phyloP scores from a whole-genome alignment of 208 protist species.

The Trichomonas vaginalis region DNA sequence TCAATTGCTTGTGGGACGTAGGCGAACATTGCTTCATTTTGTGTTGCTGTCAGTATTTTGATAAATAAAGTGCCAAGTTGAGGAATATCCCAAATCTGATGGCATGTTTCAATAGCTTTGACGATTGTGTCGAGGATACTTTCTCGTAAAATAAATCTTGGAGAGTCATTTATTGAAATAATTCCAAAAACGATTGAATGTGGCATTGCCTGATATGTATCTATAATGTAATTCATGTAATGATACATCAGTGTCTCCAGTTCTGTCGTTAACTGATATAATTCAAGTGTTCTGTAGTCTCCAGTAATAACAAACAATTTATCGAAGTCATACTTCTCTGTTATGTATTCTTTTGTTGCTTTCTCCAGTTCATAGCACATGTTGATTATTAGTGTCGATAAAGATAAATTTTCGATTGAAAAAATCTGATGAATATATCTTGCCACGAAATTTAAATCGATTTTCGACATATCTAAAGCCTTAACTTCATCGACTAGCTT shows the following conservation, averaged over 20 bases:
- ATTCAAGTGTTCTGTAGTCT: not conserved
- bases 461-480: not conserved
- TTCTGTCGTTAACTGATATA: not conserved
- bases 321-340: not conserved
- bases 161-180: not conserved
- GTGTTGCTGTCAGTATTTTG: not conserved
- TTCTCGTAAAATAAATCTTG: not conserved
- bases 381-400: not conserved
- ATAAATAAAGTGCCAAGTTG: not conserved
- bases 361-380: not conserved
- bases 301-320: not conserved
- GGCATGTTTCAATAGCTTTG: not conserved
- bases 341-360: not conserved
- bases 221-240: not conserved
- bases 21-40: not conserved
- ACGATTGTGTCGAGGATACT: not conserved
- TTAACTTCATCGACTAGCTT: not conserved
- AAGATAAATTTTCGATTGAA: not conserved
- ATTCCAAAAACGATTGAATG: not conserved
- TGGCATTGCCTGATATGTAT: not conserved
- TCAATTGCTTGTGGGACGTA: not conserved
- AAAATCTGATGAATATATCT: not conserved
- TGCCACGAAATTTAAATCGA: not conserved
- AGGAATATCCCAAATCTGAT: not conserved
- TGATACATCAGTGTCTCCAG: not conserved